Base-by-base conservation (phyloP, 345 rosid species). In the Gossypium rotundifolium region DNA sequence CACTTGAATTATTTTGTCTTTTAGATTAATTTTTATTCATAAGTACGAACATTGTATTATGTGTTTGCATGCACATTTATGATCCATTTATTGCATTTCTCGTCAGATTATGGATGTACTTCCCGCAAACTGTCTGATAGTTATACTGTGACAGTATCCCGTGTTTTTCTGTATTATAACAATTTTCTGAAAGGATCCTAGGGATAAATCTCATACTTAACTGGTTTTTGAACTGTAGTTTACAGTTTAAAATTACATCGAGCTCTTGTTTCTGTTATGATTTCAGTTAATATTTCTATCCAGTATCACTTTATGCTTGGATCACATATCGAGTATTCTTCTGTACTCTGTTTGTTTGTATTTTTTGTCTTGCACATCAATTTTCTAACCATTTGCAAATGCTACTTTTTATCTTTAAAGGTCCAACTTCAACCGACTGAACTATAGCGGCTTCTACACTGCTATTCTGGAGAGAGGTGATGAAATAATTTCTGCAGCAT, bases 191-290 rank as follows among this genome's bases (percentile, higher is more conserved):
- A 68, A 68, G 58, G 22, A 48, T 48, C 22, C 3, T 5, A 9
- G 22, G 38, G 71, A 22, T 46, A 22, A 12, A 45, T 13, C 22
- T 45, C 54, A 12, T 66, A 22, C 46, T 66, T 46, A 3, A 12
- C 11, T 45, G 54, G 33, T 45, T 11, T 66, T 66, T 46, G 7
- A 45, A 11, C 22, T 22, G 5, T 22, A 7, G 13, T 22, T 46
- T 18, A 11, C n/a, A 5, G n/a, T 65, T 20, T 44, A 45, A 20
- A 20, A 20, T 65, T 65, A 65, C 70, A 18, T 20, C 17, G 17
- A 65, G 20, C 17, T 17, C 70, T 65, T 65, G 22, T 9, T 65
- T 44, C 65, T 44, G 70, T 65, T 65, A 65, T 65, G 52, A 45
- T 42, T 65, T 44, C 1, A n/a, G 53, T 25, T 65, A 65, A 45